phyloP scores from a whole-genome alignment of 345 rosid species.

The Pistacia integerrima region DNA sequence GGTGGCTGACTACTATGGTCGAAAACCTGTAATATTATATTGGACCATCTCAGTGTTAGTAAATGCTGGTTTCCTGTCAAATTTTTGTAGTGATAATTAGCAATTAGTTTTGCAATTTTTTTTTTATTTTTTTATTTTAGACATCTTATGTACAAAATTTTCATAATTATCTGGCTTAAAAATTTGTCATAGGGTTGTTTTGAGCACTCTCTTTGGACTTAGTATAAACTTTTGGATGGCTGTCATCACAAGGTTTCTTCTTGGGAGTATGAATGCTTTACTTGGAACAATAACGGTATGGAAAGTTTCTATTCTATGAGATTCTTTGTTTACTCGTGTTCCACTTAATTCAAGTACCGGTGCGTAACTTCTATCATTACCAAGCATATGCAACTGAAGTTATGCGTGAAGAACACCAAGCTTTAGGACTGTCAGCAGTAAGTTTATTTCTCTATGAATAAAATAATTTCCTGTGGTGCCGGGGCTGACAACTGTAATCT shows the following conservation, averaged over 20 bases:
- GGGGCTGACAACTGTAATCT: background rate
- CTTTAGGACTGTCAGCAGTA: background rate
- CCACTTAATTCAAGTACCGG: background rate
- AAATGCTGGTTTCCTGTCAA: background rate
- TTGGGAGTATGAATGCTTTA: slow-evolving; percentile 87
- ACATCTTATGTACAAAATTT: background rate
- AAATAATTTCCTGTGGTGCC: background rate
- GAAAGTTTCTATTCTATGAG: background rate
- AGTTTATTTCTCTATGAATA: background rate
- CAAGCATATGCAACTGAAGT: background rate
- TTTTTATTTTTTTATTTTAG: background rate
- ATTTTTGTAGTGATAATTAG: slow-evolving; percentile 1
- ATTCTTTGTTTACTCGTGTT: background rate
- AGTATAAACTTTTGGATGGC: slow-evolving; percentile 97
- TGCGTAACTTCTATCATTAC: background rate
- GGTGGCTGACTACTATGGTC: slow-evolving; percentile 86
- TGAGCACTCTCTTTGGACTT: slow-evolving; percentile 79
- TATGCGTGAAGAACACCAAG: background rate
- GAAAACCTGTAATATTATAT: slow-evolving; percentile 80
- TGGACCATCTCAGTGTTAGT: slow-evolving; percentile 81
- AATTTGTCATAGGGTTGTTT: slow-evolving; percentile 63
- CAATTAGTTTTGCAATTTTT: background rate
- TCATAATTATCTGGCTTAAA: background rate
- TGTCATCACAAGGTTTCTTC: slow-evolving; percentile 68
- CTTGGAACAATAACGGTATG: slow-evolving; percentile 90